Conservation (phyloP, 2,329 filamentous ascomycete species). For the Raffaelea albimanens region DNA sequence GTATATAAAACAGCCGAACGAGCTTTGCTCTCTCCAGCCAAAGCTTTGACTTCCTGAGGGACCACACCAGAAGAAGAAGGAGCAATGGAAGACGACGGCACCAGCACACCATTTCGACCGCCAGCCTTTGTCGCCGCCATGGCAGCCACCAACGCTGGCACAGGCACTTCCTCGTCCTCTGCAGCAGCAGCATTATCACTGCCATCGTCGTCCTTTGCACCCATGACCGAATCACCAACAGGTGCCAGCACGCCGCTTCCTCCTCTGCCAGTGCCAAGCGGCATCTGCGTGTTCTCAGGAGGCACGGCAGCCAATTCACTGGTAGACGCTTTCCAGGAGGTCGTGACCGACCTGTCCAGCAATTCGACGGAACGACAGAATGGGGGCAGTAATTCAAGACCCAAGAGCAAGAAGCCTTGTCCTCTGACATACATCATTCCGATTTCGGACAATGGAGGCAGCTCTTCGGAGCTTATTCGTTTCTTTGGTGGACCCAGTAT, state of each 20-base stretch:
- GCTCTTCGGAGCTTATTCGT: conserved; percentile 84
- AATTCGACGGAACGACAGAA: background rate
- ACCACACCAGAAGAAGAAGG: too few relatives aligned
- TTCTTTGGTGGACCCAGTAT: conserved; percentile 88
- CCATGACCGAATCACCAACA: background rate
- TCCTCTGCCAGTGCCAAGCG: conserved; percentile 17
- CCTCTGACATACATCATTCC: conserved; percentile 79
- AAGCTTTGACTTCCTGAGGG: too few relatives aligned
- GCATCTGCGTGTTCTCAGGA: conserved; percentile 81
- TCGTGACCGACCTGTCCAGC: conserved; percentile 27
- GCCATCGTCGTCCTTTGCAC: too few relatives aligned
- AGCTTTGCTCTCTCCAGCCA: too few relatives aligned
- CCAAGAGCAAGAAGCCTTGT: conserved; percentile 32
- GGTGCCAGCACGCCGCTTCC: background rate
- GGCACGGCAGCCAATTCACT: conserved; percentile 91
- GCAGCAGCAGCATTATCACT: background rate
- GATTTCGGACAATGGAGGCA: conserved; percentile 92
- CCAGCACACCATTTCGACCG: conserved; percentile 7
- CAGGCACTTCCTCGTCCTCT: background rate
- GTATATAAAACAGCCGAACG: too few relatives aligned
- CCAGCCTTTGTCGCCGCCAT: background rate
- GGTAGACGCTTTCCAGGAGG: conserved; percentile 75
- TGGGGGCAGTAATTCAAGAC: background rate
- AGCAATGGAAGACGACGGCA: conserved; percentile 6
- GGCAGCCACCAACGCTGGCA: background rate